These are phyloP conservation scores for Chlorella sp. DNA, from an alignment of 139 green algal species.

Conservation along the genomic window DNA sequence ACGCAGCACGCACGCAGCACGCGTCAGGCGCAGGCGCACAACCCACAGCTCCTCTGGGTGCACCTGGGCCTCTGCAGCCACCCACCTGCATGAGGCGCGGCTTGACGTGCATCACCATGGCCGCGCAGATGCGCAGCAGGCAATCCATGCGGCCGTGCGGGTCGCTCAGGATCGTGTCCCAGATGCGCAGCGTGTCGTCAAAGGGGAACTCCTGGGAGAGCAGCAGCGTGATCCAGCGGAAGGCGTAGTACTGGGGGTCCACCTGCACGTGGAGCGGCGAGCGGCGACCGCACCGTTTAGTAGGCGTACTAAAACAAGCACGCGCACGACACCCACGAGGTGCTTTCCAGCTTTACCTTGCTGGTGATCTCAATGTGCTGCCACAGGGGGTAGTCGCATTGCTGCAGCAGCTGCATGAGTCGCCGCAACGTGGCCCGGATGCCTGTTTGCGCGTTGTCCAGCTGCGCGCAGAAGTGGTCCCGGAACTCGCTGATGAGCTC, in stretches of 20 bases:
- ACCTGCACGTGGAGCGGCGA: conserved; percentile 34
- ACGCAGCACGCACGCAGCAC: background rate
- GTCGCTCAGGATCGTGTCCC: conserved; percentile 79
- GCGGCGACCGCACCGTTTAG: background rate
- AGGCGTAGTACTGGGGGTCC: conserved; percentile 89
- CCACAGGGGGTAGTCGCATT: conserved; percentile 30
- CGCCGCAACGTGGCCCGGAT: conserved; percentile 73
- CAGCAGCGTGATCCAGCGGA: conserved; percentile 92
- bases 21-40: too few relatives aligned
- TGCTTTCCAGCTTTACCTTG: conserved; percentile 24
- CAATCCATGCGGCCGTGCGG: conserved; percentile 50
- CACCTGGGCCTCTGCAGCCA: background rate
- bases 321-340: background rate
- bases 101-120: conserved; percentile 69
- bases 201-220: conserved; percentile 84
- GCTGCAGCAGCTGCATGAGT: conserved; percentile 59
- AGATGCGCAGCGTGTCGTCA: conserved; percentile 76
- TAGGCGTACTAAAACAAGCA: background rate
- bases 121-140: conserved; percentile 76
- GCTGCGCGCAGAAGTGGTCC: conserved; percentile 90
- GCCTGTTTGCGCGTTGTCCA: conserved; percentile 87
- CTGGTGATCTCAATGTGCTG: conserved; percentile 31
- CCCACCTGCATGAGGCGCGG: conserved; percentile 12
- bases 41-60: background rate
- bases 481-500: conserved; percentile 47